phyloP scores from a whole-genome alignment of 2,329 filamentous ascomycete species.

The Conoideocrella luteorostrata region DNA sequence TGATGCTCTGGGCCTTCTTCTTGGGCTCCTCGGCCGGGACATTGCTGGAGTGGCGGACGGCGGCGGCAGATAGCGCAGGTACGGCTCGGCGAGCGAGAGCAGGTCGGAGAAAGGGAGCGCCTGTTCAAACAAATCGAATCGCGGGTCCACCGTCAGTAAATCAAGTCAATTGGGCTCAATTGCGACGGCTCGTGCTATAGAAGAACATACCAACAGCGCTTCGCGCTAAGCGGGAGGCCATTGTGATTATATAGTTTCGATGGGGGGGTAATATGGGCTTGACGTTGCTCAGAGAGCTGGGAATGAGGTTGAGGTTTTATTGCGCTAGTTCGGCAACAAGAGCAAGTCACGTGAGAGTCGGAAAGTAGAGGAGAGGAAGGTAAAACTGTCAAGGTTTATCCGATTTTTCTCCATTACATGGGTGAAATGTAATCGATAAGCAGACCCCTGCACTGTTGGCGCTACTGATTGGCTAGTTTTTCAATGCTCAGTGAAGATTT shows the following conservation, averaged over 20 bases:
- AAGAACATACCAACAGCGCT: conserved; percentile 78
- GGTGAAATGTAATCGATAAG: background rate
- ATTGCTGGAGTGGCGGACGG: conserved; percentile 65
- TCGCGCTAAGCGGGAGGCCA: conserved; percentile 97
- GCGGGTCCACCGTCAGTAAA: too few species aligned
- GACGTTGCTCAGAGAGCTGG: conserved; percentile 39
- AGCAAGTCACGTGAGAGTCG: conserved; percentile 28
- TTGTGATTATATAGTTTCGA: conserved; percentile 62
- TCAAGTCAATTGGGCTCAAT: conserved; percentile 19
- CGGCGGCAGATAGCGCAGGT: conserved; percentile 65
- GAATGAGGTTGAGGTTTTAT: conserved; percentile 46
- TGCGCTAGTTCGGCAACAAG: conserved; percentile 35
- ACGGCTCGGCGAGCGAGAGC: conserved; percentile 68
- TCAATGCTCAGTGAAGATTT: conserved; percentile 7
- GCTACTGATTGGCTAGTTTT: conserved; percentile 9
- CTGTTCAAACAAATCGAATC: conserved; percentile 36
- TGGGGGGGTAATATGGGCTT: conserved; percentile 43
- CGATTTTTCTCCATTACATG: conserved; percentile 14
- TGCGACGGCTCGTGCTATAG: conserved; percentile 14
- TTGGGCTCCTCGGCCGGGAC: conserved; percentile 84
- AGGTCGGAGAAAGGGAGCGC: conserved; percentile 86
- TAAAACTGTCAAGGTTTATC: conserved; percentile 11
- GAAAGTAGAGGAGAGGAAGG: background rate
- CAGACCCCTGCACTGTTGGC: background rate
- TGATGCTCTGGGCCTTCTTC: conserved; percentile 92